A percentile compares a stretch with the other conserved stretches of the same genome.
phyloP scores from a whole-genome alignment of 2,329 filamentous ascomycete species.

The Penicillium sp. region DNA sequence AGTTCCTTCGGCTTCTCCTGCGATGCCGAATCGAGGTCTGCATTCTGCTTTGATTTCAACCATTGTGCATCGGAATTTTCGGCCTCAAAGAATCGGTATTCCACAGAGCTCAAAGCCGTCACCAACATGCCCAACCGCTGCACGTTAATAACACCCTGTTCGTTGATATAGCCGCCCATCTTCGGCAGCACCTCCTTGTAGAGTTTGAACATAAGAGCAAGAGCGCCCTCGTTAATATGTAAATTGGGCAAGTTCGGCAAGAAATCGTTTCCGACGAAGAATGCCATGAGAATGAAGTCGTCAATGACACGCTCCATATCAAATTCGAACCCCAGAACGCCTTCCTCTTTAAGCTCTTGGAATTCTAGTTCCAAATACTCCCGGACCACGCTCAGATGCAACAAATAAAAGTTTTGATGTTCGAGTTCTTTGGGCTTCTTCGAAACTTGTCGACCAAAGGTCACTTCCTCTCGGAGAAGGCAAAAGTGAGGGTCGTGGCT shows the following conservation, averaged over 20 bases:
- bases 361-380: slow-evolving; percentile 98
- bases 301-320: slow-evolving; percentile 96
- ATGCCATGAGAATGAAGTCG: slow-evolving; percentile 99
- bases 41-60: slow-evolving; percentile 82
- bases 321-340: slow-evolving; percentile 70
- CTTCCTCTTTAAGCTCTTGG: slow-evolving; percentile 77
- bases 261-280: slow-evolving; percentile 99
- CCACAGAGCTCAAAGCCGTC: slow-evolving; percentile 79
- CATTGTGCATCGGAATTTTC: slow-evolving; percentile 86
- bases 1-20: slow-evolving; percentile 59
- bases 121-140: slow-evolving; percentile 71
- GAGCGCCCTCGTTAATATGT: slow-evolving; percentile 96
- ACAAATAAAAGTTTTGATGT: slow-evolving; percentile 96
- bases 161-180: slow-evolving; percentile 92
- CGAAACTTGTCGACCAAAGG: slow-evolving; percentile 83
- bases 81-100: slow-evolving; percentile 86
- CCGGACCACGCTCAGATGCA: slow-evolving; percentile 95
- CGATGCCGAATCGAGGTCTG: slow-evolving; percentile 60
- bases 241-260: slow-evolving; percentile 91
- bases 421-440: slow-evolving; percentile 93
- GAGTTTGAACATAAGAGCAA: slow-evolving; percentile 94
- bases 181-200: slow-evolving; percentile 88
- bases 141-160: slow-evolving; percentile 87
- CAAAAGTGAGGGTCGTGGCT: slow-evolving; percentile 99
- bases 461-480: slow-evolving; percentile 93